Conservation (phyloP, 1,139 yeast species). For the Magnusiomyces paraingens region DNA sequence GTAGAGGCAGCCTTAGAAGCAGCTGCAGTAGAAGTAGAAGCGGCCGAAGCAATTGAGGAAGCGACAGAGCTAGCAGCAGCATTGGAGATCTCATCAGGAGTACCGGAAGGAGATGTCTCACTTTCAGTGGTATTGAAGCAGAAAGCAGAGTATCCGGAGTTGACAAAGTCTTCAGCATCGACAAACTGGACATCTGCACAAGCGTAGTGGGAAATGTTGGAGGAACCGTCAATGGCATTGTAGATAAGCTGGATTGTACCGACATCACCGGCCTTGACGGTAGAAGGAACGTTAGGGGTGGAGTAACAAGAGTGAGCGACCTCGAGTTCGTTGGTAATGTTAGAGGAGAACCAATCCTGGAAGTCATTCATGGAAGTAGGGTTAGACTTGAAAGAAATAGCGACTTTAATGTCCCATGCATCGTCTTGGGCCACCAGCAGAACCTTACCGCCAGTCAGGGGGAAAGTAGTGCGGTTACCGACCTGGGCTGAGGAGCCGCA, state of each 20-base stretch:
- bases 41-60: slow-evolving; percentile 19
- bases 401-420: slow-evolving; percentile 35
- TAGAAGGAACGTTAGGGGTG: slow-evolving; percentile 37
- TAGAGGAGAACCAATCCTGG: slow-evolving; percentile 36
- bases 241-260: slow-evolving; percentile 40
- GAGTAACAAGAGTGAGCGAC: slow-evolving; percentile 41
- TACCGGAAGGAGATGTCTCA: slow-evolving; percentile 23
- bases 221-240: slow-evolving; percentile 34
- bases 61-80: slow-evolving; percentile 20
- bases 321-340: slow-evolving; percentile 35
- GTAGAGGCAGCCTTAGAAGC: slow-evolving; percentile 21
- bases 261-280: slow-evolving; percentile 33
- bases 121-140: slow-evolving; percentile 40
- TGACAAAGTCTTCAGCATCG: slow-evolving; percentile 34
- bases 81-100: slow-evolving; percentile 18
- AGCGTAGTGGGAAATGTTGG: slow-evolving; percentile 36
- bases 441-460: slow-evolving; percentile 39
- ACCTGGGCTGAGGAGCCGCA: slow-evolving; percentile 36
- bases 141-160: slow-evolving; percentile 30
- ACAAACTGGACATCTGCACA: slow-evolving; percentile 39
- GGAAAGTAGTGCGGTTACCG: slow-evolving; percentile 37
- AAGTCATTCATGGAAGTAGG: slow-evolving; percentile 37
- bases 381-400: slow-evolving; percentile 35
- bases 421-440: slow-evolving; percentile 38
- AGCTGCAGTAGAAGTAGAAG: slow-evolving; percentile 18